A percentile compares a stretch with the other conserved stretches of the same genome.
phyloP scores from a whole-genome alignment of 2,329 filamentous ascomycete species.

The Fulvia fulva region DNA sequence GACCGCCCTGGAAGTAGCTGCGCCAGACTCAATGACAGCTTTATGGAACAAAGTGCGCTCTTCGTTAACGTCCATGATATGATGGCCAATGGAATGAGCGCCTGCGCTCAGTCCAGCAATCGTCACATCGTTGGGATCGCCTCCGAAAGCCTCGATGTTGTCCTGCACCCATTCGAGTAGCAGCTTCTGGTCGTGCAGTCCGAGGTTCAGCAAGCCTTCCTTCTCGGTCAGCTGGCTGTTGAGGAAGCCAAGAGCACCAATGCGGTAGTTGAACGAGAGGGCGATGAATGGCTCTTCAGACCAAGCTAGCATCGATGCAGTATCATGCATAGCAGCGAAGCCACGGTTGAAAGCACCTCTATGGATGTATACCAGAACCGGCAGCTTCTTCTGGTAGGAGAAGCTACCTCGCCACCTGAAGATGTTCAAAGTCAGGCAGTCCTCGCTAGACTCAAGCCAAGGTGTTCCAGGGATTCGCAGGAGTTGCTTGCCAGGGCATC shows the following conservation, averaged over 20 bases:
- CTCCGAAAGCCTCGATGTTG: conserved; percentile 40
- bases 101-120: conserved; percentile 51
- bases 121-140: conserved; percentile 28
- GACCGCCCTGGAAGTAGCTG: conserved; percentile 46
- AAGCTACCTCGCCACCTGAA: conserved; percentile 42
- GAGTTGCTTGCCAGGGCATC: conserved; percentile 29
- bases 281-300: conserved; percentile 48
- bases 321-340: conserved; percentile 54
- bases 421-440: conserved; percentile 59
- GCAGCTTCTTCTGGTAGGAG: conserved; percentile 44
- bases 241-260: conserved; percentile 66
- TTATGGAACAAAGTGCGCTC: conserved; percentile 41
- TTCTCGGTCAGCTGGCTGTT: conserved; percentile 51
- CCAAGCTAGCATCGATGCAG: conserved; percentile 51
- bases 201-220: conserved; percentile 48
- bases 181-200: conserved; percentile 40
- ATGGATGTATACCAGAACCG: conserved; percentile 59
- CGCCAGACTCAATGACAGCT: conserved; percentile 46
- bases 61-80: conserved; percentile 52
- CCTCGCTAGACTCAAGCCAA: conserved; percentile 39
- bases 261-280: conserved; percentile 59
- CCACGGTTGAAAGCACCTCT: conserved; percentile 55
- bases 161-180: conserved; percentile 41
- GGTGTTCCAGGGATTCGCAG: conserved; percentile 21
- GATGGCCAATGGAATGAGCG: conserved; percentile 65